Base-by-base conservation (phyloP, 2,329 filamentous ascomycete species). In the Microdochium nivale region DNA sequence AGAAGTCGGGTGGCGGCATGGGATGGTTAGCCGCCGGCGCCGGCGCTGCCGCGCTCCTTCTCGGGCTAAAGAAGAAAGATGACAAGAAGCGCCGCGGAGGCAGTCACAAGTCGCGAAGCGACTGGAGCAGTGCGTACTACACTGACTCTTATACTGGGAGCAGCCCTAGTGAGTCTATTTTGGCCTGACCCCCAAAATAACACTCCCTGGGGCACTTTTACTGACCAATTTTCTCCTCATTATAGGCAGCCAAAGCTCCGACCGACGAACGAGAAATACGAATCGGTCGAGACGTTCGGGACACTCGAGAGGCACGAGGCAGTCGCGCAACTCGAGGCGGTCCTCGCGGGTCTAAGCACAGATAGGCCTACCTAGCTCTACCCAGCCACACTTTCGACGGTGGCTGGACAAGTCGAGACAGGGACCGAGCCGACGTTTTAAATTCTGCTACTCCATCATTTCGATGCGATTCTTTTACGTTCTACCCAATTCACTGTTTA, bases 11-110 rank as follows among this genome's bases (percentile, higher is more conserved):
- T 3, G 67, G 70, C 56, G 75, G 78, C 21, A 65, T 70, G 21
- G 75, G 74, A 56, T 79, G 78, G 72, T 60, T 83, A 21, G 78
- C 78, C 25, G 64, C 81, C 24, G 77, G 73, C 44, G 75, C 75
- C 24, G 70, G 70, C 19, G 71, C 74, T 16, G 72, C 74, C n/a
- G 77, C 77, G 3, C 58, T 83, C 53, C 68, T 83, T 52, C 72
- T 83, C 56, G 80, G 80, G 54, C 61, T 83, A 47, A 67, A 62
- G 55, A 72, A 72, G 54, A 72, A 78, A 62, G 59, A 66, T n/a
- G 63, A 60, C 54, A 71, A 77, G 56, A 76, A 76, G 66, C 67
- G 69, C 60, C 70, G 72, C 51, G 63, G 64, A 52, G 66, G 62
- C 55, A 71, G 71, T 60, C 60, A 69, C 37, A 56, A 63, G 48